phyloP scores from a whole-genome alignment of 2,329 filamentous ascomycete genomes.

The Pseudocercospora fuligena region DNA sequence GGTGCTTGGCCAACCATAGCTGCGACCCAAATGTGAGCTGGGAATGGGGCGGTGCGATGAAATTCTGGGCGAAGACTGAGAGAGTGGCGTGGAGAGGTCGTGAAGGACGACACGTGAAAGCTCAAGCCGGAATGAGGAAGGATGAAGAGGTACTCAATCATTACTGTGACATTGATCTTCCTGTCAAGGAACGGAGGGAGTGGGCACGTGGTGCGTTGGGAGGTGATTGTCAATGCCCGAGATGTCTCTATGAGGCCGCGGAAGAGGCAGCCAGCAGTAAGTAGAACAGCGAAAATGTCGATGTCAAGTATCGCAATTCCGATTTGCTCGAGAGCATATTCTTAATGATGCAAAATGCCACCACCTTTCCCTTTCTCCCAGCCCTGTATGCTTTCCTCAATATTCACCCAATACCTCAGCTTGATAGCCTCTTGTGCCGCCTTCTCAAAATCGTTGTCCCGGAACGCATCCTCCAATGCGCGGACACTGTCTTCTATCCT shows the following conservation, averaged over 20 bases:
- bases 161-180: slow-evolving; percentile 85
- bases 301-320: not conserved
- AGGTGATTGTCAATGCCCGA: slow-evolving; percentile 82
- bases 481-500: slow-evolving; percentile 69
- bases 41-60: slow-evolving; percentile 86
- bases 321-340: too few relatives aligned
- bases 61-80: slow-evolving; percentile 66
- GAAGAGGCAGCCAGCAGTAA: slow-evolving; percentile 8
- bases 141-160: slow-evolving; percentile 91
- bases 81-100: slow-evolving; percentile 57
- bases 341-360: slow-evolving; percentile 37
- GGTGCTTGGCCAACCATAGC: slow-evolving; percentile 95
- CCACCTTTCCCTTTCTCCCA: slow-evolving; percentile 78
- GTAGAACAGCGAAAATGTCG: not conserved
- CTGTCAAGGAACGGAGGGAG: slow-evolving; percentile 79
- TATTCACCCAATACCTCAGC: slow-evolving; percentile 89
- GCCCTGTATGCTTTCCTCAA: slow-evolving; percentile 75
- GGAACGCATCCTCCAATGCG: slow-evolving; percentile 68
- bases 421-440: slow-evolving; percentile 75
- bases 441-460: slow-evolving; percentile 64
- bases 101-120: slow-evolving; percentile 34
- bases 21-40: slow-evolving; percentile 94
- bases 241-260: slow-evolving; percentile 71
- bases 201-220: slow-evolving; percentile 89
- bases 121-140: slow-evolving; percentile 64